Conservation (phyloP, 1,139 yeast genomes). For the Taphrina confusa region DNA sequence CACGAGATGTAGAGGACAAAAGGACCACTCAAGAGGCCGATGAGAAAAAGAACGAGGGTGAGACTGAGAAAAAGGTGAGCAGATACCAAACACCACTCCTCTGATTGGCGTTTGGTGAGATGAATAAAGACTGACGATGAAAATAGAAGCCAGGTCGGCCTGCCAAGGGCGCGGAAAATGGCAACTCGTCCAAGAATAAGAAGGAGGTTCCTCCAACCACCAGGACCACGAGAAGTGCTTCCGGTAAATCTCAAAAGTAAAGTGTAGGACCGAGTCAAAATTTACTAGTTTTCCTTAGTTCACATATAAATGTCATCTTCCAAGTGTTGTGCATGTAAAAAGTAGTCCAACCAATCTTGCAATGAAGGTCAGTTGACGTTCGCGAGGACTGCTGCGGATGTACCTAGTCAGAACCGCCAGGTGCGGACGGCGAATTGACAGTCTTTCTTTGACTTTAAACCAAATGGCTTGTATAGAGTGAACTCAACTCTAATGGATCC, state of each 20-base stretch:
- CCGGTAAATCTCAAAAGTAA: slow-evolving; percentile 21
- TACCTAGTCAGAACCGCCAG: too few species aligned
- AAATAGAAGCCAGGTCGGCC: slow-evolving; percentile 10
- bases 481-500: too few species aligned
- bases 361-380: too few species aligned
- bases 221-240: slow-evolving; percentile 27
- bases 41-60: neutral
- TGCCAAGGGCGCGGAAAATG: slow-evolving; percentile 12
- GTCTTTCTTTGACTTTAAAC: too few species aligned
- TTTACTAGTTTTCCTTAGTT: too few species aligned
- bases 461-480: too few species aligned
- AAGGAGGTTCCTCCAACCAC: slow-evolving; percentile 31
- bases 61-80: slow-evolving; percentile 19
- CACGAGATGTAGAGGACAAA: neutral
- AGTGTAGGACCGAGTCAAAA: too few species aligned
- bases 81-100: neutral
- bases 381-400: too few species aligned
- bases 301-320: too few species aligned
- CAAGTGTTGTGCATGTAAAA: too few species aligned
- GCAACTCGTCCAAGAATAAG: slow-evolving; percentile 2
- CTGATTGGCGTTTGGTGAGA: neutral
- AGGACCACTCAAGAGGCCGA: neutral
- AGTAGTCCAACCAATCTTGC: too few species aligned
- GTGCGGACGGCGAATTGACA: too few species aligned
- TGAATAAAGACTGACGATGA: neutral